Evolutionary conservation across 2,329 filamentous ascomycete species (phyloP), one percentile per base, ranked within the genome.

Genomic region (Phaeoacremonium minimum): DNA sequence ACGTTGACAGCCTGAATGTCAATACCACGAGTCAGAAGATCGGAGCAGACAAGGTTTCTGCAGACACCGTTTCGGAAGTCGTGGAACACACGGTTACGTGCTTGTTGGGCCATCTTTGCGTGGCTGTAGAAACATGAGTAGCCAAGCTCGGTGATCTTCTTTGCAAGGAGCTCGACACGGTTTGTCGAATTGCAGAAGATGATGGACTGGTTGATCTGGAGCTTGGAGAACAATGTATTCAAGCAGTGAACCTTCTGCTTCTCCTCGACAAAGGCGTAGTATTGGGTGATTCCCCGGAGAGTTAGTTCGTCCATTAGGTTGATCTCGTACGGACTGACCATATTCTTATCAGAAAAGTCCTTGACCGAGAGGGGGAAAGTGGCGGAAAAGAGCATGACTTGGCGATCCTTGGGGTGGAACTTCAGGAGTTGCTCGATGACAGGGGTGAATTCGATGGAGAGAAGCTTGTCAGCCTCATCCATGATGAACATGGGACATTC

Each of bases 111-210:
- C 93, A 98, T 98, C 57, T 90, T 89, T 35, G 93, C 93, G 63
- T 98, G 93, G 50, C 91, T 97, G 70, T 98, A 98, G 70, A 97
- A 98, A 70, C 93, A 98, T 2, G 93, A 98, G 67, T 98, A 98
- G 47, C 93, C 93, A 47, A 98, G 80, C 63, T 98, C 94, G 32
- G 94, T 98, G 56, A 98, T 98, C 66, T 98, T 98, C 75, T 98
- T 98, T 34, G 93, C 93, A 17, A 98, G 78, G 36, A 98, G 75
- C 66, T 98, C 93, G 43, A 98, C 93, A 47, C 93, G 87, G 63
- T 97, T 97, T 36, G 93, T 98, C 28, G 93, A 98, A 67, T 98
- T 98, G 70, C 93, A 98, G 71, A 98, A 98, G 60, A 98, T 98
- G 69, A 98, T 98, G 45, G 94, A 98, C 71, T 98, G 93, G 68